These are phyloP conservation scores for Monosporascus sp. DNA, from an alignment of 2,329 filamentous ascomycete species.

Conservation along the genomic window DNA sequence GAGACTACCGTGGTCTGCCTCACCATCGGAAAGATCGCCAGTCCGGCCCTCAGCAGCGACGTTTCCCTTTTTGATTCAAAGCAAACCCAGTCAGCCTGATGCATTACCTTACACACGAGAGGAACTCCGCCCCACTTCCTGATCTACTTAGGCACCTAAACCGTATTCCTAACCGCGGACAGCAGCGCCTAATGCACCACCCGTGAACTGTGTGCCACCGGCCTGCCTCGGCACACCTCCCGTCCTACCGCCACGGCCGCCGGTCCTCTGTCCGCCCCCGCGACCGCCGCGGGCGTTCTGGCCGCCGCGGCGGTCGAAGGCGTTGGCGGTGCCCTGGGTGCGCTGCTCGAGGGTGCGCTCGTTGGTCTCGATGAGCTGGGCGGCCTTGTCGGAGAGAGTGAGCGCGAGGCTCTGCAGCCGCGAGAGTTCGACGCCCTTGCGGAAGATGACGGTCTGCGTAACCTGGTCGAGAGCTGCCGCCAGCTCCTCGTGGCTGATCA, in stretches of 20 bases:
- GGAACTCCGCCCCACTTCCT: conserved; percentile 5
- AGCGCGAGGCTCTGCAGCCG: conserved; percentile 92
- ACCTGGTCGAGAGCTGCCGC: conserved; percentile 96
- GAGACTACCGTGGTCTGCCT: neutral
- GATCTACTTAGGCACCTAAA: conserved; percentile 6
- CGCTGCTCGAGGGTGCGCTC: conserved; percentile 95
- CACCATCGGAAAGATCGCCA: neutral
- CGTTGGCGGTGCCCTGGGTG: conserved; percentile 91
- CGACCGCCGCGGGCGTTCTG: conserved; percentile 63
- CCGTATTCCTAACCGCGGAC: conserved; percentile 48
- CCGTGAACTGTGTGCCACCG: conserved; percentile 74
- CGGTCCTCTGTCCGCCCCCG: conserved; percentile 51
- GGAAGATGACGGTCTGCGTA: conserved; percentile 95
- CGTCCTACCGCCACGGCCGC: conserved; percentile 30
- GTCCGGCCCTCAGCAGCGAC: neutral
- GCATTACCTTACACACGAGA: conserved; percentile 21
- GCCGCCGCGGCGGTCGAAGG: conserved; percentile 88
- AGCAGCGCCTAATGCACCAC: conserved; percentile 68
- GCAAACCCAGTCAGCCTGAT: conserved; percentile 6
- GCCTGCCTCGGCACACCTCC: conserved; percentile 63
- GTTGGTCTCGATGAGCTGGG: conserved; percentile 91
- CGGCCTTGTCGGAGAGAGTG: conserved; percentile 93
- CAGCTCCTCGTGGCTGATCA: conserved; percentile 99
- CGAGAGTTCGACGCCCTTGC: conserved; percentile 97
- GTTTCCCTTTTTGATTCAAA: neutral